Base-by-base conservation (phyloP, 2,329 filamentous ascomycete genomes). In the Penicillium sp. region DNA sequence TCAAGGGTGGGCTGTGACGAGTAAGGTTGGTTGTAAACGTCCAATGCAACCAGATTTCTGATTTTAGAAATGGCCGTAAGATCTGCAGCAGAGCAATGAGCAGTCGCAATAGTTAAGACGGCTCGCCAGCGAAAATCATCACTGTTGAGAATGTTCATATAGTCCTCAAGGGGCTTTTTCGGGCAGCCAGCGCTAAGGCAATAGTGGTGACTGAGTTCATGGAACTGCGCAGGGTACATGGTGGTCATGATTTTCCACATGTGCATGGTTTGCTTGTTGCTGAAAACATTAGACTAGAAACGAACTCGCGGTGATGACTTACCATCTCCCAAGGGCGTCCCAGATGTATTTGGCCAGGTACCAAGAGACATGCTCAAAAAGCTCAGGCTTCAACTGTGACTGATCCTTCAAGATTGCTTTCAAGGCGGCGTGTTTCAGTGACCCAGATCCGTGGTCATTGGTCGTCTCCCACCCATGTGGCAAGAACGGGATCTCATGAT, bases 231-330 rank as follows among this genome's bases (percentile, higher is more conserved):
- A 8, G 72, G 70, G 60, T 78, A 78, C 16, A 58, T 64, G 4
- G 61, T 68, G 14, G 70, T 69, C 48, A 77, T 68, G n/a, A 77
- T 62, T 39, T 74, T 77, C 77, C 77, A 79, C 61, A 75, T 72
- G 49, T 76, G 65, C 27, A 77, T 59, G 21, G 73, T 79, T 55
- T 69, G 63, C 38, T 69, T 72, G 14, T 63, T 59, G 55, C 73
- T 76, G 45, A 40, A 21, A 3, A 10, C 16, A 24, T 50, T 32
- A 50, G 50, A n/a, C 21, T 6, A 11, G 27, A 8, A 49, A n/a
- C 6, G 34, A n/a, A 36, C 34, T 13, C 34, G n/a, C 34, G 34
- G 34, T 16, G 18, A n/a, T 18, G 6, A 45, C 70, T 57, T 60
- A 77, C 77, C 67, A 70, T 46, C 57, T 59, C 4, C 65, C 57